Conservation (phyloP, 352 stramenopile genomes). For the Phytophthora cryptogea region DNA sequence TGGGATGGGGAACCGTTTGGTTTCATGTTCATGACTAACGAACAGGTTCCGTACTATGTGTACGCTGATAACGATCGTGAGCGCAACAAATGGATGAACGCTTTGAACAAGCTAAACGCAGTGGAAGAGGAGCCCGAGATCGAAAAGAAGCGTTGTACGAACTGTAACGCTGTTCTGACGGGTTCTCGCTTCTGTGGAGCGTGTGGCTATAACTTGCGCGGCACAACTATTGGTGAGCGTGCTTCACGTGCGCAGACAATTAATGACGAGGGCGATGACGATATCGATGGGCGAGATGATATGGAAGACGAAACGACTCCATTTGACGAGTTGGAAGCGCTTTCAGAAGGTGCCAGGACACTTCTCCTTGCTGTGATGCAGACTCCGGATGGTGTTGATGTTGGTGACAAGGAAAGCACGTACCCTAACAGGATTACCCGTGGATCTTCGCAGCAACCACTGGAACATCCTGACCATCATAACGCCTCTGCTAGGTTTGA, state of each 20-base stretch:
- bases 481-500: constrained; percentile 42
- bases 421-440: constrained; percentile 49
- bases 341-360: constrained; percentile 85
- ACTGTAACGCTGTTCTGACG: constrained; percentile 85
- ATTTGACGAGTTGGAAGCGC: constrained; percentile 86
- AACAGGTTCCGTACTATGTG: constrained; percentile 91
- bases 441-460: constrained; percentile 32
- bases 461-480: constrained; percentile 25
- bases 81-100: constrained; percentile 89
- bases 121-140: constrained; percentile 71
- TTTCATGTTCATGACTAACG: constrained; percentile 91
- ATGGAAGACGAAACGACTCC: constrained; percentile 82
- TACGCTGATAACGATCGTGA: constrained; percentile 90
- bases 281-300: constrained; percentile 64
- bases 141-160: constrained; percentile 85
- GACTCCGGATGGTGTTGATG: constrained; percentile 80
- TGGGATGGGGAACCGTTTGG: constrained; percentile 88
- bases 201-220: constrained; percentile 86
- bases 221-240: constrained; percentile 69
- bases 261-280: constrained; percentile 32
- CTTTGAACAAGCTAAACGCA: constrained; percentile 75
- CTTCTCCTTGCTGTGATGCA: constrained; percentile 89
- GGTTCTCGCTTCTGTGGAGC: constrained; percentile 88
- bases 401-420: constrained; percentile 58
- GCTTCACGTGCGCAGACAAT: constrained; percentile 28